Evolutionary conservation across 306 rosid species (phyloP).

Genomic region (Vachellia pachyceras): DNA sequence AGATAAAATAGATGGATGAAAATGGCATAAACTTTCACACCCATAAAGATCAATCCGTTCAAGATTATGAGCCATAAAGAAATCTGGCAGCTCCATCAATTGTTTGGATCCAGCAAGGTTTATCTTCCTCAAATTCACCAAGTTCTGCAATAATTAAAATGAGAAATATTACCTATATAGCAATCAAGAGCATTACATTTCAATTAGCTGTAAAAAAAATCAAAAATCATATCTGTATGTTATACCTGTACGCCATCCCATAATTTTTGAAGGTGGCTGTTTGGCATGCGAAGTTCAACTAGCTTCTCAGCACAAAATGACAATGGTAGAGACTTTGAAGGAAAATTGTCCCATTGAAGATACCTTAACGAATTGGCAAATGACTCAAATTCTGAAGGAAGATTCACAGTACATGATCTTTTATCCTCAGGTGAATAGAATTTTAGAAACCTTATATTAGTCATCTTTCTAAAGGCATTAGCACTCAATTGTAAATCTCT

Average conservation of each 20-base stretch:
- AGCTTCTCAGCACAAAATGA: constrained; percentile 11
- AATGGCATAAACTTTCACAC: neutral
- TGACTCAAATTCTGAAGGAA: neutral
- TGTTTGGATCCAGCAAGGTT: neutral
- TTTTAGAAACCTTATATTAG: neutral
- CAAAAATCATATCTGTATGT: neutral
- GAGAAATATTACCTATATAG: neutral
- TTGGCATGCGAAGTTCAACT: constrained; percentile 18
- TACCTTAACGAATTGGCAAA: neutral
- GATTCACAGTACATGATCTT: neutral
- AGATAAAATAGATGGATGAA: constrained; percentile 17
- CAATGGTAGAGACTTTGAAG: constrained; percentile 31
- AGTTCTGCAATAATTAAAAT: neutral
- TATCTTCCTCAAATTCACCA: neutral
- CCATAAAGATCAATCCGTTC: neutral
- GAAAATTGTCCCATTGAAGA: constrained; percentile 32
- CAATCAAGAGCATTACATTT: neutral
- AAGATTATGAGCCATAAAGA: constrained; percentile 17
- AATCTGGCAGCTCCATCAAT: constrained; percentile 16
- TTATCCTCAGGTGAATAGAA: neutral
- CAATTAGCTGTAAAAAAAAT: neutral
- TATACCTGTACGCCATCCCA: constrained; percentile 29
- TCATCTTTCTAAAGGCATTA: neutral
- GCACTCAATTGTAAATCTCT: neutral
- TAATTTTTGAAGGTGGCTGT: constrained; percentile 15